Percentiles rank a stretch among this genome's conserved stretches.
Evolutionary conservation across 768 basidiomycete species (phyloP).

Genomic region (Agrocybe chaxingu): DNA sequence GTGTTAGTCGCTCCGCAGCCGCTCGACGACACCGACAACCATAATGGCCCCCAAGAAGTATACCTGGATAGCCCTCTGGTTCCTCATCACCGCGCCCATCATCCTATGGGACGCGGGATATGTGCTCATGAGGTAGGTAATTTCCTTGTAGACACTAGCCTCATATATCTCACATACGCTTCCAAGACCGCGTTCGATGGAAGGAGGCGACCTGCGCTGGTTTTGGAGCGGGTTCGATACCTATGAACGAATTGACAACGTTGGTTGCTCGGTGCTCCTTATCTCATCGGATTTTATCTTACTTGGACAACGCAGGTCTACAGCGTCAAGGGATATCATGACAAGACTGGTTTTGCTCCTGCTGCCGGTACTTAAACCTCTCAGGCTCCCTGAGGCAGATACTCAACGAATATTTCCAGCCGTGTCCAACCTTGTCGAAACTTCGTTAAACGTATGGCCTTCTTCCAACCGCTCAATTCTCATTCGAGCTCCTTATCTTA

Average conservation of each 20-base stretch:
- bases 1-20: background rate
- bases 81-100: slow-evolving; percentile 52
- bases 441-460: slow-evolving; percentile 50
- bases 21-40: too few relatives aligned
- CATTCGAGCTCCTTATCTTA: slow-evolving; percentile 2
- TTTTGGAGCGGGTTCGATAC: slow-evolving; percentile 74
- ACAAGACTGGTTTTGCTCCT: slow-evolving; percentile 68
- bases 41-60: slow-evolving; percentile 32
- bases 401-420: slow-evolving; percentile 35
- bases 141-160: slow-evolving; percentile 38
- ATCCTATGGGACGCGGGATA: slow-evolving; percentile 74
- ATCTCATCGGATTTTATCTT: slow-evolving; percentile 3
- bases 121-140: slow-evolving; percentile 29
- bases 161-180: slow-evolving; percentile 3
- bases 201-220: slow-evolving; percentile 80
- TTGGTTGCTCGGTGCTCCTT: slow-evolving; percentile 3
- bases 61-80: slow-evolving; percentile 53
- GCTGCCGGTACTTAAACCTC: slow-evolving; percentile 56
- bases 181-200: slow-evolving; percentile 39
- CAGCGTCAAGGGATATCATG: slow-evolving; percentile 59
- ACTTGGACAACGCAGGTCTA: slow-evolving; percentile 48
- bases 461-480: background rate
- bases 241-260: slow-evolving; percentile 54
- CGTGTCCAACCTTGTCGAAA: slow-evolving; percentile 71
- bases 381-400: slow-evolving; percentile 2